phyloP scores from a whole-genome alignment of 108 stramenopile species.

The Aurantiochytrium sp. region DNA sequence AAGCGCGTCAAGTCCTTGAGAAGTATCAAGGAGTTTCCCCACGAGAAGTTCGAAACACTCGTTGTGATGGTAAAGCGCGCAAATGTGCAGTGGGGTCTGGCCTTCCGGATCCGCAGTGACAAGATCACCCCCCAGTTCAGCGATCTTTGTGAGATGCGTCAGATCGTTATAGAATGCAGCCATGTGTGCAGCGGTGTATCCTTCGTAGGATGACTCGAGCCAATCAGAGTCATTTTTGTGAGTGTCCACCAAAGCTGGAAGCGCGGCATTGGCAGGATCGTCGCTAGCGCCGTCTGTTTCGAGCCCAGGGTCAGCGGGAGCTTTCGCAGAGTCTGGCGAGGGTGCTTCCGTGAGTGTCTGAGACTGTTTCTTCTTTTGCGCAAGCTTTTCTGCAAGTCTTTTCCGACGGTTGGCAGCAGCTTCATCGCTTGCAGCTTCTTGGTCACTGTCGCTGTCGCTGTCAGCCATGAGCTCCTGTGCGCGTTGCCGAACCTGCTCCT shows the following conservation, averaged over 20 bases:
- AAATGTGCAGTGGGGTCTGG: not conserved
- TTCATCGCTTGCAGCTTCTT: not conserved
- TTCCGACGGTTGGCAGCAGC: not conserved
- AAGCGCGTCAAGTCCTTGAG: not conserved
- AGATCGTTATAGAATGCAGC: not conserved
- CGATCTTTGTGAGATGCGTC: not conserved
- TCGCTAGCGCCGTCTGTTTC: not conserved
- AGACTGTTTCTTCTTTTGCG: not conserved
- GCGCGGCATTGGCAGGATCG: not conserved
- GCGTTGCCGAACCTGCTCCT: not conserved
- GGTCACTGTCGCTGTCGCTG: not conserved
- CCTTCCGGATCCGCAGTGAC: not conserved
- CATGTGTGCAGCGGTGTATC: conserved; percentile 7
- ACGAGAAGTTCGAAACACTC: not conserved
- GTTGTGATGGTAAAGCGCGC: not conserved
- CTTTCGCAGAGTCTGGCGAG: not conserved
- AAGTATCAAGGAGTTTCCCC: not conserved
- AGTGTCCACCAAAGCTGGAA: not conserved
- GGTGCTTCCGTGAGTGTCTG: too few species aligned
- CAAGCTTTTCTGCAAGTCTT: not conserved
- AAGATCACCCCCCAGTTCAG: not conserved
- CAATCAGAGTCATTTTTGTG: not conserved
- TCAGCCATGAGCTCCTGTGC: not conserved
- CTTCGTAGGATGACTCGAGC: not conserved
- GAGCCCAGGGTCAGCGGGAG: not conserved